phyloP scores from a whole-genome alignment of 2,329 filamentous ascomycete species.

The Beauveria sp. region DNA sequence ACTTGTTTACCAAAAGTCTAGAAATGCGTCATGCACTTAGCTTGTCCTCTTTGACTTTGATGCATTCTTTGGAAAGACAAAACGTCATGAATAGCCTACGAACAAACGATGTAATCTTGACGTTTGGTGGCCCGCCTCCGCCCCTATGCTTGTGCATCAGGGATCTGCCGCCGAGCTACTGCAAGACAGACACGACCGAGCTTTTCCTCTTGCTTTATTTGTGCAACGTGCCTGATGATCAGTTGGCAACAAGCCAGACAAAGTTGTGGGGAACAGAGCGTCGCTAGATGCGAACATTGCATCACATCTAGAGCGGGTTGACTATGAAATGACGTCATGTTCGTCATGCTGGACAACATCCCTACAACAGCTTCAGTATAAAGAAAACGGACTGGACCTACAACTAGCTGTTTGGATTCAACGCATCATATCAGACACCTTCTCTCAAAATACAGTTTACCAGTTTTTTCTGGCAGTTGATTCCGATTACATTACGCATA shows the following conservation, averaged over 20 bases:
- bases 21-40: too few species aligned
- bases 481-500: neutral
- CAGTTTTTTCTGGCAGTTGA: neutral
- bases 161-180: neutral
- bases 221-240: neutral
- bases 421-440: neutral
- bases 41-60: too few species aligned
- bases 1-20: too few species aligned
- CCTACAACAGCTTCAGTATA: conserved; percentile 1
- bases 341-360: conserved; percentile 4
- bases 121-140: neutral
- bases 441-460: neutral
- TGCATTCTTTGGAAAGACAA: too few species aligned
- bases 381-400: neutral
- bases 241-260: too few species aligned
- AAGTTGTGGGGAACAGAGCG: neutral
- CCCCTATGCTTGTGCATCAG: neutral
- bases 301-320: neutral
- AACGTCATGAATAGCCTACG: too few species aligned
- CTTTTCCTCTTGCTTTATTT: neutral
- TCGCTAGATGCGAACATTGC: neutral
- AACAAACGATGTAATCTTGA: neutral
- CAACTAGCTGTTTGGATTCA: neutral
- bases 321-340: conserved; percentile 6
- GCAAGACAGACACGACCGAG: neutral